Conservation (phyloP, 371 early-diverging fungal genomes). For the Mortierella sp. region DNA sequence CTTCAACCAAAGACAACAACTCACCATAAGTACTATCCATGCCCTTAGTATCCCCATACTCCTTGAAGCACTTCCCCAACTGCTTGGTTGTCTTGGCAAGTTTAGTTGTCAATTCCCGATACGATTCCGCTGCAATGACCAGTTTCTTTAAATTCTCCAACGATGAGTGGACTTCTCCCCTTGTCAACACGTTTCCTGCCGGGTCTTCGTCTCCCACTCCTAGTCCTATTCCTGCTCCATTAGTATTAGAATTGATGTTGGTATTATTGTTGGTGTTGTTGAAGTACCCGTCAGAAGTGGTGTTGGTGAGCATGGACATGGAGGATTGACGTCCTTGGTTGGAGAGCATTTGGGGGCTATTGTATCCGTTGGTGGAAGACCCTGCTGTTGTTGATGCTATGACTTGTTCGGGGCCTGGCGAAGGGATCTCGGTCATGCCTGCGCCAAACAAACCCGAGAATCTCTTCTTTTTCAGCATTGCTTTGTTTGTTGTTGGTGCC, state of each 20-base stretch:
- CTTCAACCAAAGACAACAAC: neutral
- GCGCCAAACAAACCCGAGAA: constrained; percentile 56
- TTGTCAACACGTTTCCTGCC: constrained; percentile 19
- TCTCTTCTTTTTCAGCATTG: constrained; percentile 54
- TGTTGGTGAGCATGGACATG: constrained; percentile 21
- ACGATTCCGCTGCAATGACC: constrained; percentile 51
- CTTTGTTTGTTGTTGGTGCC: neutral
- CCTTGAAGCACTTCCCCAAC: constrained; percentile 50
- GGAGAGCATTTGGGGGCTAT: constrained; percentile 27
- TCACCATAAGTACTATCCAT: constrained; percentile 57
- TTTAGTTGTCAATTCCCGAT: constrained; percentile 45
- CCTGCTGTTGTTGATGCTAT: constrained; percentile 5
- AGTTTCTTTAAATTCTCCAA: constrained; percentile 49
- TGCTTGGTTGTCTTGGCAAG: constrained; percentile 56
- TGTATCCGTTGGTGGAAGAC: neutral
- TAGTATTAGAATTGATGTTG: neutral
- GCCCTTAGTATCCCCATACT: constrained; percentile 54
- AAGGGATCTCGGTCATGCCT: constrained; percentile 51
- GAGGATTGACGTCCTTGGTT: constrained; percentile 50
- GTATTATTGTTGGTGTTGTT: neutral
- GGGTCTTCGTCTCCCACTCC: constrained; percentile 15
- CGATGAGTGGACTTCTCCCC: constrained; percentile 47
- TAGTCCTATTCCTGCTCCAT: neutral
- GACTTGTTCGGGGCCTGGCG: constrained; percentile 44
- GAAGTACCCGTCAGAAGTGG: constrained; percentile 17